Evolutionary conservation across 2,329 filamentous ascomycete species (phyloP).

Genomic region (Alternaria angustiovoidea): DNA sequence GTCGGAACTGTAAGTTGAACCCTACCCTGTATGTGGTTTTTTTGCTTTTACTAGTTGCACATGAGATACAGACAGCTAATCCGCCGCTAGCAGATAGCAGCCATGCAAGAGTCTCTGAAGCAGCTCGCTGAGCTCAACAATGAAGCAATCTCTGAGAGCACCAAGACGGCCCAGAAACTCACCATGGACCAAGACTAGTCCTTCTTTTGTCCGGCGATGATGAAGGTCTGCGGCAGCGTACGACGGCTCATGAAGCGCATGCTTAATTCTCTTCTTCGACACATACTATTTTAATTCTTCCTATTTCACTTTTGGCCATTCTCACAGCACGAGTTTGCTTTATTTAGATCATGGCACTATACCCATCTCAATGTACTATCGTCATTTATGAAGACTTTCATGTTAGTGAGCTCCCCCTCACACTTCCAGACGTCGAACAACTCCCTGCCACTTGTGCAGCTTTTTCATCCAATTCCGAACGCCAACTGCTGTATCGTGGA

Average conservation of each 20-base stretch:
- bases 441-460: background rate
- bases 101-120: constrained; percentile 48
- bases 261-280: background rate
- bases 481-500: background rate
- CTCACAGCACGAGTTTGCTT: constrained; percentile 3
- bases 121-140: constrained; percentile 49
- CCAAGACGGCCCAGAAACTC: constrained; percentile 41
- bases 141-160: constrained; percentile 45
- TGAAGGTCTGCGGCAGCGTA: background rate
- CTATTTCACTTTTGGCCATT: background rate
- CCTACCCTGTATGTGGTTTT: constrained; percentile 9
- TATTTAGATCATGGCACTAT: constrained; percentile 15
- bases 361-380: constrained; percentile 12
- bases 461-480: background rate
- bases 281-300: background rate
- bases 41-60: background rate
- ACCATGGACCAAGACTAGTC: constrained; percentile 39
- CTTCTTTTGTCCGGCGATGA: background rate
- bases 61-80: constrained; percentile 31
- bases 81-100: constrained; percentile 49
- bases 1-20: constrained; percentile 47
- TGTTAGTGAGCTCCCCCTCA: background rate
- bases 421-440: background rate
- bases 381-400: background rate
- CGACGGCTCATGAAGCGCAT: constrained; percentile 3